Base-by-base conservation (phyloP, 352 stramenopile species). In the Globisporangium rhizosaccharum region DNA sequence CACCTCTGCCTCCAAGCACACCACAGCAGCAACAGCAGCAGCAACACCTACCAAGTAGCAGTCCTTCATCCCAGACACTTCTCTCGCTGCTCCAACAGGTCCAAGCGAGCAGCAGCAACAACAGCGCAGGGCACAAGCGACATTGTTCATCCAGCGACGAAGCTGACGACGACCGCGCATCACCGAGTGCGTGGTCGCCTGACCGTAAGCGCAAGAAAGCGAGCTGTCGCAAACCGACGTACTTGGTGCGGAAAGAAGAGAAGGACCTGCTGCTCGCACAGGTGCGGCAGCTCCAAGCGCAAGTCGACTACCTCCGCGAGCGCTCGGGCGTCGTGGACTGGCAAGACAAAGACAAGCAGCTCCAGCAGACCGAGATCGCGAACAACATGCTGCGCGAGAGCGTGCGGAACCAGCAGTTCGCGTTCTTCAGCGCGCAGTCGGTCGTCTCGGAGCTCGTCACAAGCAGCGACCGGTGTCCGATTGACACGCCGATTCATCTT, bases 171-270 rank as follows among this genome's bases (percentile, higher is more conserved):
- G 51, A 50, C 11, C n/a, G 20, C 37, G 3, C 30, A 6, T 6
- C 20, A 9, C 47, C n/a, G 17, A 10, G 17, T 12, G 18, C 20
- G 30, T 63, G 30, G 63, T 36, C 12, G 37, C 33, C 12, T 41
- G 54, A 41, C 5, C 66, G 53, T 12, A 59, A 55, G 5, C 57
- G 47, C 55, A 51, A 76, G 51, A 68, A 68, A 37, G 36, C 57
- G 44, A 73, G 66, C 25, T 53, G 59, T 33, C 71, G 73, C 17
- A 82, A 82, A 28, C 73, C 73, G 9, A 82, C 73, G 48, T 82
- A 82, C 44, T 63, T 82, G 37, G 66, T 79, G 17, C 65, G 73
- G 23, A 82, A 82, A 60, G 73, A 79, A 54, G 73, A 82, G 71
- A 75, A 75, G 44, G 66, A 69, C 26, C 46, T 72, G 51, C 49